phyloP scores from a whole-genome alignment of 441 rosid genomes.

The Erodium moschatum region DNA sequence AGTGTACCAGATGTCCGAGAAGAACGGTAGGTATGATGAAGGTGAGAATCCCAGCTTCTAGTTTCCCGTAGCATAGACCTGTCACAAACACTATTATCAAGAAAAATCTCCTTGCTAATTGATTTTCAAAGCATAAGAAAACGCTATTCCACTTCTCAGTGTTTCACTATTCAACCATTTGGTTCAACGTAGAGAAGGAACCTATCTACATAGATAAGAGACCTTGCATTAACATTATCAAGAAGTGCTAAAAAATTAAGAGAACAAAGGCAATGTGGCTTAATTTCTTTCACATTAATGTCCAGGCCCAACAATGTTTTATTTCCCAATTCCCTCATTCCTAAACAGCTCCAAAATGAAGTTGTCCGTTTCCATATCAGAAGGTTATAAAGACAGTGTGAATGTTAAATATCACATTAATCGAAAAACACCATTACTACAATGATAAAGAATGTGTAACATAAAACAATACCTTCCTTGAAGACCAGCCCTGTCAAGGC shows the following conservation, averaged over 20 bases:
- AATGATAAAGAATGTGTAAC: background rate
- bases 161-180: too few species aligned
- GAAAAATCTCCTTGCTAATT: background rate
- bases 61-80: conserved; percentile 92
- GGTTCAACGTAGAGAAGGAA: too few species aligned
- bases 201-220: too few species aligned
- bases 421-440: background rate
- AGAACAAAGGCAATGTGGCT: background rate
- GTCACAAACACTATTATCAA: background rate
- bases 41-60: conserved; percentile 84
- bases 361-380: background rate
- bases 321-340: too few species aligned
- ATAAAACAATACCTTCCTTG: conserved; percentile 57
- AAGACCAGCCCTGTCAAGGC: conserved; percentile 85
- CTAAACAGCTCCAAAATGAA: too few species aligned
- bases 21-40: conserved; percentile 74
- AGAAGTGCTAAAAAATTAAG: background rate
- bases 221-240: too few species aligned
- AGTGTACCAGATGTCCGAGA: conserved; percentile 81
- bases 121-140: background rate
- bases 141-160: background rate
- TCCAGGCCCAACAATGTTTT: too few species aligned
- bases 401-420: background rate
- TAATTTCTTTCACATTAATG: background rate
- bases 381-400: background rate